Percentiles rank a stretch among this genome's conserved stretches.
Evolutionary conservation across 2,329 filamentous ascomycete genomes (phyloP).

Genomic region (Aureobasidium mangrovei): DNA sequence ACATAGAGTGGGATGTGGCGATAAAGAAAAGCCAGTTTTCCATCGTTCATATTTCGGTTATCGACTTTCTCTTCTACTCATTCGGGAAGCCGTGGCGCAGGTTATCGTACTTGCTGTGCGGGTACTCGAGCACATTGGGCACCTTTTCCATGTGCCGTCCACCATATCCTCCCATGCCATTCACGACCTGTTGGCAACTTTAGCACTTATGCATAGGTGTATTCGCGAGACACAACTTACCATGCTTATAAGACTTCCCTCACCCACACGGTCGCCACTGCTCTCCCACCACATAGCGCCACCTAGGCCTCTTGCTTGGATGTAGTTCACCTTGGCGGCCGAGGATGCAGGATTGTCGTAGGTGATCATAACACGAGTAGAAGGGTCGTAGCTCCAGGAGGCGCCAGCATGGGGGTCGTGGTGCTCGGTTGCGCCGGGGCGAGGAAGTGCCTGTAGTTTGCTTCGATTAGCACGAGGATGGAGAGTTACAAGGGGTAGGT

Average conservation of each 20-base stretch:
- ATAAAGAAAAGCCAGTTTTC: too few species aligned
- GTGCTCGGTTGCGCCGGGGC: conserved; percentile 43
- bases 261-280: conserved; percentile 61
- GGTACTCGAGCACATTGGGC: conserved; percentile 43
- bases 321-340: conserved; percentile 60
- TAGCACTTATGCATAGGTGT: too few species aligned
- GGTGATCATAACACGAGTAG: conserved; percentile 58
- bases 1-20: too few species aligned
- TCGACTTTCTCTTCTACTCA: conserved; percentile 16
- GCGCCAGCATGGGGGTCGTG: conserved; percentile 58
- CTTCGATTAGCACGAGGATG: too few species aligned
- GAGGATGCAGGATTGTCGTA: conserved; percentile 65
- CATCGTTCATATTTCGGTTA: too few species aligned
- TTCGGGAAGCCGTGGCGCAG: conserved; percentile 35
- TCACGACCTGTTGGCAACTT: conserved; percentile 24
- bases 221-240: conserved; percentile 20
- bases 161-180: conserved; percentile 31
- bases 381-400: conserved; percentile 66
- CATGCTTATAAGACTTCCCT: conserved; percentile 52
- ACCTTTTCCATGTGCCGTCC: conserved; percentile 37
- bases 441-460: conserved; percentile 51
- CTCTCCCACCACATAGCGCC: conserved; percentile 98
- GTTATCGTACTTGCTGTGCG: conserved; percentile 47
- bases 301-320: conserved; percentile 59
- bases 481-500: background rate